Conservation (phyloP, 768 basidiomycete species). For the Coprinopsis marcescibilis region DNA sequence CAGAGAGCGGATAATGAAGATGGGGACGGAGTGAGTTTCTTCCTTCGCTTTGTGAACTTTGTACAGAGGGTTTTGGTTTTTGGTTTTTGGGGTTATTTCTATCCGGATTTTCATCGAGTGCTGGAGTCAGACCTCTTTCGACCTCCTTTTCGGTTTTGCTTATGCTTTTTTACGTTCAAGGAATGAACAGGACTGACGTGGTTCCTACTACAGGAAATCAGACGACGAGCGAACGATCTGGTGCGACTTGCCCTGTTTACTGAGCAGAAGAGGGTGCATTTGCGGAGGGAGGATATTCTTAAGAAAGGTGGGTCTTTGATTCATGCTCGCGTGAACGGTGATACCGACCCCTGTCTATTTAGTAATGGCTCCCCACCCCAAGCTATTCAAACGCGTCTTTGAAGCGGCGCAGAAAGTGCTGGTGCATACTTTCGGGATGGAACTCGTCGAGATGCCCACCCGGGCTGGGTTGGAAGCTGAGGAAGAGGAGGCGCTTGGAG, state of each 20-base stretch:
- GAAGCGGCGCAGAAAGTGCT: constrained; percentile 59
- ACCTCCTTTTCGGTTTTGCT: too few relatives aligned
- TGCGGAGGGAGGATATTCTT: constrained; percentile 79
- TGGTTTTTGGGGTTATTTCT: too few relatives aligned
- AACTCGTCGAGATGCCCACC: constrained; percentile 71
- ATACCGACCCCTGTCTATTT: neutral
- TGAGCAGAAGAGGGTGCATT: constrained; percentile 60
- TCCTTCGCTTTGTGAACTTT: too few relatives aligned
- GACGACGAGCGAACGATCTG: constrained; percentile 63
- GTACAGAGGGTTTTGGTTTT: too few relatives aligned
- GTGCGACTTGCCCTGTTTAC: constrained; percentile 78
- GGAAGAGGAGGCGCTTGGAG: constrained; percentile 22
- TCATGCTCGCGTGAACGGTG: neutral
- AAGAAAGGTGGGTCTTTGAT: constrained; percentile 58
- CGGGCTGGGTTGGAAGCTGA: constrained; percentile 51
- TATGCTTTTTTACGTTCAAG: neutral
- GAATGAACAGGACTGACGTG: constrained; percentile 1
- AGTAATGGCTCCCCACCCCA: constrained; percentile 36
- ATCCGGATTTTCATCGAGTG: too few relatives aligned
- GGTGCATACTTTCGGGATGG: constrained; percentile 69
- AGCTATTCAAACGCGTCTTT: constrained; percentile 64
- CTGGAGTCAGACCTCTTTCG: too few relatives aligned
- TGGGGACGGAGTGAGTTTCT: too few relatives aligned
- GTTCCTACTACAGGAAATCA: constrained; percentile 42
- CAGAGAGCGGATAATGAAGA: too few relatives aligned